Conservation (phyloP, 805 yeast genomes). For the Metschnikowia reukaufii region DNA sequence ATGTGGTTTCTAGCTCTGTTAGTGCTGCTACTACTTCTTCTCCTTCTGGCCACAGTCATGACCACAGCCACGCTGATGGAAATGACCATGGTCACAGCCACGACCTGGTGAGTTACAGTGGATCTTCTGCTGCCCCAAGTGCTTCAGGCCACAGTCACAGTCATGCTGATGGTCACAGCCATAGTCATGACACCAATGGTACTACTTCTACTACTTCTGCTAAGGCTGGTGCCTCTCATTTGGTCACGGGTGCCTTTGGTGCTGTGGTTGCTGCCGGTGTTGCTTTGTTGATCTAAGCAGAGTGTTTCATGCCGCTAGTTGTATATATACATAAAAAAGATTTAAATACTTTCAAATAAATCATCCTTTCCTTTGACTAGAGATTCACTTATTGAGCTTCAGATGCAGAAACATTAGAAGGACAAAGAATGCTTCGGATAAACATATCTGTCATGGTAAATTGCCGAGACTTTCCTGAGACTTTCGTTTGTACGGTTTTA, state of each 20-base stretch:
- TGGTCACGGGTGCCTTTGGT: neutral
- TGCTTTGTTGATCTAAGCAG: neutral
- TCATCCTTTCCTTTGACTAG: too few relatives aligned
- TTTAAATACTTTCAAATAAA: too few relatives aligned
- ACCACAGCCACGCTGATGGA: neutral
- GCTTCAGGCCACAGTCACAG: neutral
- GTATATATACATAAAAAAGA: too few relatives aligned
- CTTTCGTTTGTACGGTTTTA: too few relatives aligned
- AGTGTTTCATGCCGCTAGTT: too few relatives aligned
- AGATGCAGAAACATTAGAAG: too few relatives aligned
- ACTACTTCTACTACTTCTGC: neutral
- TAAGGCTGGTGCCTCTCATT: neutral
- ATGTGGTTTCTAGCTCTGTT: neutral
- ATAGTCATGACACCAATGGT: neutral
- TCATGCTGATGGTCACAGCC: neutral
- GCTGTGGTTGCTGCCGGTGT: neutral
- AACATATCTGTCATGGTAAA: too few relatives aligned
- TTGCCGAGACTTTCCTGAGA: too few relatives aligned
- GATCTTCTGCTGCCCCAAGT: neutral
- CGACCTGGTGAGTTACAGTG: neutral
- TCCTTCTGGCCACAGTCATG: neutral
- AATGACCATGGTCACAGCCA: neutral
- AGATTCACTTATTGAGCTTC: too few relatives aligned
- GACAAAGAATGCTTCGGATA: too few relatives aligned
- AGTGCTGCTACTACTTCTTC: neutral